Evolutionary conservation across 1,284 basidiomycete species (phyloP).

Genomic region (Marasmius oreades): DNA sequence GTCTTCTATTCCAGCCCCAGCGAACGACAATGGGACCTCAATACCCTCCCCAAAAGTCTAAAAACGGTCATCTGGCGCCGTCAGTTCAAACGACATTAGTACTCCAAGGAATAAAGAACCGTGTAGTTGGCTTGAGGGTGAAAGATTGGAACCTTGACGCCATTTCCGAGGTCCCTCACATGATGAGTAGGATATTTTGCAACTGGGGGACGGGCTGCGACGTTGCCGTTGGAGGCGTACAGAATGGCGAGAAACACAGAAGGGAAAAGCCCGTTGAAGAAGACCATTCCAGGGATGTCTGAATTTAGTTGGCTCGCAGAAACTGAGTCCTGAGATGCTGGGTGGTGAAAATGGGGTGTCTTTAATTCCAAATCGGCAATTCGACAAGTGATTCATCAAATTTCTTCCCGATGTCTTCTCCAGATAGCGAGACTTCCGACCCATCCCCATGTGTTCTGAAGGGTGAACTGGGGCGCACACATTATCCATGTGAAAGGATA

Average conservation of each 20-base stretch:
- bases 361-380: too few relatives aligned
- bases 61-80: too few relatives aligned
- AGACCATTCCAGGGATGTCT: slow-evolving; percentile 7
- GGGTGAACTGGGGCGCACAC: too few relatives aligned
- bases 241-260: slow-evolving; percentile 20
- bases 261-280: slow-evolving; percentile 20
- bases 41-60: neutral
- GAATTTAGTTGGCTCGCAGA: too few relatives aligned
- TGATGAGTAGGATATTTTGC: slow-evolving; percentile 5
- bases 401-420: too few relatives aligned
- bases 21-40: neutral
- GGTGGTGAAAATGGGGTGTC: too few relatives aligned
- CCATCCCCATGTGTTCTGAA: too few relatives aligned
- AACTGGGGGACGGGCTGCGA: slow-evolving; percentile 14
- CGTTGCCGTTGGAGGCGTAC: slow-evolving; percentile 16
- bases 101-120: neutral
- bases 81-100: neutral
- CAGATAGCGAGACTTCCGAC: too few relatives aligned
- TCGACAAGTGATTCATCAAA: too few relatives aligned
- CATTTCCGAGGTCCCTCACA: neutral
- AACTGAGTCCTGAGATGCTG: too few relatives aligned
- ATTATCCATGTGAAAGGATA: too few relatives aligned
- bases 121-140: neutral
- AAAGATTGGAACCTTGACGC: neutral
- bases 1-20: neutral